Conservation (phyloP, 2,329 filamentous ascomycete species). For the Rhinocladiella mackenziei region DNA sequence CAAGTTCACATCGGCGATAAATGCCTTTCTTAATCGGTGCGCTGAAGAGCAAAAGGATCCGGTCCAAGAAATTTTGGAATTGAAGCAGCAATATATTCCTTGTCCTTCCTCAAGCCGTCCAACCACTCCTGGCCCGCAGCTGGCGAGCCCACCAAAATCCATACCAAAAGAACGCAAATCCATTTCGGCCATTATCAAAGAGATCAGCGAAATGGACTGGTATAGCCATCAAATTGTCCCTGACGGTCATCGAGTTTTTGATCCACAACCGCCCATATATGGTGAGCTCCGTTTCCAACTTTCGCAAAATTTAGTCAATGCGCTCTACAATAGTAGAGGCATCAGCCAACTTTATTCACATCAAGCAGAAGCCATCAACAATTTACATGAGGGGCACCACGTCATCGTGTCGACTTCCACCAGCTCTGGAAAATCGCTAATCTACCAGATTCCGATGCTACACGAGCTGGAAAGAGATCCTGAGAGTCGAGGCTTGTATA, state of each 20-base stretch:
- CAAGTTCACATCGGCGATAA: constrained; percentile 75
- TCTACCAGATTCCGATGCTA: constrained; percentile 91
- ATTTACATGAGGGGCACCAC: constrained; percentile 72
- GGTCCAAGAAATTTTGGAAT: constrained; percentile 58
- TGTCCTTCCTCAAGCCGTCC: constrained; percentile 44
- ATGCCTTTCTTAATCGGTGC: constrained; percentile 72
- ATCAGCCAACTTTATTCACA: constrained; percentile 87
- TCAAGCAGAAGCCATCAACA: constrained; percentile 90
- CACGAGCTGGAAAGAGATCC: constrained; percentile 76
- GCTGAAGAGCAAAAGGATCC: constrained; percentile 62
- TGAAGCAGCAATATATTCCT: constrained; percentile 62
- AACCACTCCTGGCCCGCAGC: constrained; percentile 41
- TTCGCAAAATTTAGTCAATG: constrained; percentile 91
- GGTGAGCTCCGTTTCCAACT: constrained; percentile 81
- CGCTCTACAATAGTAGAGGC: constrained; percentile 83
- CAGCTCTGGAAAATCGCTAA: constrained; percentile 94
- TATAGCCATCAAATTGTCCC: constrained; percentile 91
- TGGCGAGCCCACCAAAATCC: constrained; percentile 50
- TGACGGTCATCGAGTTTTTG: constrained; percentile 86
- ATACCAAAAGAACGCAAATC: constrained; percentile 77
- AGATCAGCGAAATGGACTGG: constrained; percentile 78
- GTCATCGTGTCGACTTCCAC: constrained; percentile 94
- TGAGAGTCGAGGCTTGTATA: constrained; percentile 85
- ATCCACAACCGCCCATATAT: constrained; percentile 74
- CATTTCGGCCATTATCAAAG: constrained; percentile 78